Evolutionary conservation across 441 rosid species (phyloP).

Genomic region (Brassica hybrid): DNA sequence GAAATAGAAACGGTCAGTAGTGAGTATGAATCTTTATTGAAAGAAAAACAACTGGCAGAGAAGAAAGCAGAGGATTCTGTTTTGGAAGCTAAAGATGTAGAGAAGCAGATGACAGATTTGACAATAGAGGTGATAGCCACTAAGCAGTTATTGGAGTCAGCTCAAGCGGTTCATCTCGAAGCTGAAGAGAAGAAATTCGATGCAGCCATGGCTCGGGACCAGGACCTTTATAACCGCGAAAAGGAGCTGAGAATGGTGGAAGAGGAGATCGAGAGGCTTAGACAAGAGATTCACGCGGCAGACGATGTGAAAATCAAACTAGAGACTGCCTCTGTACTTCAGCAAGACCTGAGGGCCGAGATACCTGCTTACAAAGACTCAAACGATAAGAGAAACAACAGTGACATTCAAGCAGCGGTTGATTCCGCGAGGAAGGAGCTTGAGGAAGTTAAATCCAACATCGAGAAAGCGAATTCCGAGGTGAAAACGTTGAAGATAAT

Average conservation of each 20-base stretch:
- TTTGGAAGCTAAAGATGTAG: constrained; percentile 72
- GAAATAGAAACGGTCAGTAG: constrained; percentile 59
- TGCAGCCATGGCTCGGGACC: constrained; percentile 80
- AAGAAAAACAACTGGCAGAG: constrained; percentile 60
- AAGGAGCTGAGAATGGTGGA: constrained; percentile 85
- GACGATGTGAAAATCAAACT: constrained; percentile 77
- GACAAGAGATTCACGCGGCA: constrained; percentile 64
- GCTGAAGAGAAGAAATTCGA: constrained; percentile 83
- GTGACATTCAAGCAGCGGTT: constrained; percentile 63
- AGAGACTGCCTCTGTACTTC: constrained; percentile 63
- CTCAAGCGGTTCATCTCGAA: constrained; percentile 77
- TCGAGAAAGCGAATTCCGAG: constrained; percentile 77
- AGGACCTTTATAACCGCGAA: constrained; percentile 75
- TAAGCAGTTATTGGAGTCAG: constrained; percentile 80
- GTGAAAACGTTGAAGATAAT: constrained; percentile 77
- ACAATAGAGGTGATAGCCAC: constrained; percentile 76
- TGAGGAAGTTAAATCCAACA: constrained; percentile 77
- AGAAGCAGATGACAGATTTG: constrained; percentile 77
- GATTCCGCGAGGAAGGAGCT: constrained; percentile 87
- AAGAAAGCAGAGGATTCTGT: constrained; percentile 74
- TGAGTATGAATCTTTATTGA: constrained; percentile 58
- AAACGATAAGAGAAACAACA: constrained; percentile 45
- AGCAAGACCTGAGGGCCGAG: constrained; percentile 71
- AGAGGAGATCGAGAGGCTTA: constrained; percentile 73
- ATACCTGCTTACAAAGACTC: constrained; percentile 57